These are phyloP conservation scores for Nectriaceae sp. DNA, from an alignment of 2,329 filamentous ascomycete genomes.

Conservation along the genomic window DNA sequence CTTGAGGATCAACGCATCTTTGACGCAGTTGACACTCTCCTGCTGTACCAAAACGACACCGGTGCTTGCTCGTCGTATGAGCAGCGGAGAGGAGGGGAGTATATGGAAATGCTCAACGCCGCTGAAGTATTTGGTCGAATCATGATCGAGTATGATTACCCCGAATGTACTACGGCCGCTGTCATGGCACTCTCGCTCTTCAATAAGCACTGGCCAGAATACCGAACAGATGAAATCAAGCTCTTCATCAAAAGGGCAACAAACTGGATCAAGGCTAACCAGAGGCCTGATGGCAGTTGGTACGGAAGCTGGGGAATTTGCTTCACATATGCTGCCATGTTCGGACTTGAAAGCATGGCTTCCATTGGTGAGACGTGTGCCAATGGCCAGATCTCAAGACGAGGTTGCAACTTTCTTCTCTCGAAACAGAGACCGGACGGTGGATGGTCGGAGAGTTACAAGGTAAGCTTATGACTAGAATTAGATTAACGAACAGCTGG, in stretches of 20 bases:
- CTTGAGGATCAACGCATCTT: slow-evolving; percentile 78
- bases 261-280: slow-evolving; percentile 78
- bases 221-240: slow-evolving; percentile 75
- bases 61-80: slow-evolving; percentile 94
- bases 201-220: slow-evolving; percentile 76
- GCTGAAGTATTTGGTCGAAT: slow-evolving; percentile 96
- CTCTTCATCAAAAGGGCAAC: slow-evolving; percentile 73
- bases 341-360: slow-evolving; percentile 84
- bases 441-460: slow-evolving; percentile 96
- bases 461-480: slow-evolving; percentile 39
- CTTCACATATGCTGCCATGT: slow-evolving; percentile 97
- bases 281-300: slow-evolving; percentile 86
- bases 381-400: slow-evolving; percentile 69
- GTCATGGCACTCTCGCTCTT: slow-evolving; percentile 87
- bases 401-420: slow-evolving; percentile 83
- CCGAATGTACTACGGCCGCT: slow-evolving; percentile 94
- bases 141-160: slow-evolving; percentile 99
- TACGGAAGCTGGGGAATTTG: slow-evolving; percentile 98
- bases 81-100: slow-evolving; percentile 72
- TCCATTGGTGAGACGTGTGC: slow-evolving; percentile 80
- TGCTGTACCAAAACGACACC: slow-evolving; percentile 86
- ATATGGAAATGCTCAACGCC: slow-evolving; percentile 85
- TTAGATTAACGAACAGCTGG: neutral
- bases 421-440: slow-evolving; percentile 85
- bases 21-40: slow-evolving; percentile 85